These are phyloP conservation scores for Beta macrorhiza DNA, from an alignment of 179 eudicot species.

Conservation along the genomic window DNA sequence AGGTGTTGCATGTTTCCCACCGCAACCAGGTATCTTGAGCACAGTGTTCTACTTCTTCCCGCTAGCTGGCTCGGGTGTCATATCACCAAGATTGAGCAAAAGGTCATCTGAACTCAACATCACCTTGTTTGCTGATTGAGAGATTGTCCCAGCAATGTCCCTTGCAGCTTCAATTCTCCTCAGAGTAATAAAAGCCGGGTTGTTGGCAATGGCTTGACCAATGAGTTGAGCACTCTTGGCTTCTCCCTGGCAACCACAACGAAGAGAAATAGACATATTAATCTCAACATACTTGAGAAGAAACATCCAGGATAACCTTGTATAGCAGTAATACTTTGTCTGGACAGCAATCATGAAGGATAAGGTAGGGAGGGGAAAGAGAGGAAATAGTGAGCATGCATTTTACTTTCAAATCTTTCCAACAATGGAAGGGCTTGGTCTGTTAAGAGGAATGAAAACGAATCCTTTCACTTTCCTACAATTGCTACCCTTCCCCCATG, in stretches of 20 bases:
- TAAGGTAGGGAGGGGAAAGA: too few relatives aligned
- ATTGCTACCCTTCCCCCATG: too few relatives aligned
- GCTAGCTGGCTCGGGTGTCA: slow-evolving; percentile 6
- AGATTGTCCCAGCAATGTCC: slow-evolving; percentile 40
- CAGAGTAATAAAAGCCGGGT: slow-evolving; percentile 44
- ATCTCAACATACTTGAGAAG: not conserved
- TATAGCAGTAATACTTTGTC: too few relatives aligned
- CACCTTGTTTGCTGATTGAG: slow-evolving; percentile 42
- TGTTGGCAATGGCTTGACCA: slow-evolving; percentile 48
- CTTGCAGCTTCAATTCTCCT: slow-evolving; percentile 46
- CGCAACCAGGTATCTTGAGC: not conserved
- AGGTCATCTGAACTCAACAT: slow-evolving; percentile 43
- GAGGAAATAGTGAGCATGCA: too few relatives aligned
- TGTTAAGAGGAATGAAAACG: too few relatives aligned
- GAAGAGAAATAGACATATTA: not conserved
- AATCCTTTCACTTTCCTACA: too few relatives aligned
- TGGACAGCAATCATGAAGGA: too few relatives aligned
- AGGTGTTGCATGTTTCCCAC: not conserved
- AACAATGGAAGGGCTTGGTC: too few relatives aligned
- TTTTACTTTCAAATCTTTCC: too few relatives aligned
- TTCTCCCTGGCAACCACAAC: slow-evolving; percentile 36
- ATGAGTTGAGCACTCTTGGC: slow-evolving; percentile 51
- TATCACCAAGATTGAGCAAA: slow-evolving; percentile 38
- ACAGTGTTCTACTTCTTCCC: slow-evolving; percentile 12
- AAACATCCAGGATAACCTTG: not conserved